Conservation (phyloP, 768 basidiomycete genomes). For the Macrolepiota albuminosa region DNA sequence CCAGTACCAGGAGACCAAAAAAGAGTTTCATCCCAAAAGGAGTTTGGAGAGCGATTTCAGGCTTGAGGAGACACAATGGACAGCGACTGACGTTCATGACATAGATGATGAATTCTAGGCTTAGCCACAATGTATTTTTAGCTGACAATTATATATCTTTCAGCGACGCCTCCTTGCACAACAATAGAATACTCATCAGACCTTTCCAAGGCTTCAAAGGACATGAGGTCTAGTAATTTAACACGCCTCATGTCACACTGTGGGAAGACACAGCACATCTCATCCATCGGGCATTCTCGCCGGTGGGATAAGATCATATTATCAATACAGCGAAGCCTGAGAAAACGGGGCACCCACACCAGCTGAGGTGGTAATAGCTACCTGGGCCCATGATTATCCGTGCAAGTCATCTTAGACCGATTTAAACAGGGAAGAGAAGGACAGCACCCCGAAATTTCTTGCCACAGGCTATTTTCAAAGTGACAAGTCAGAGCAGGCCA, state of each 20-base stretch:
- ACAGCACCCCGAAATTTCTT: not conserved
- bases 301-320: not conserved
- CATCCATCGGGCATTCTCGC: not conserved
- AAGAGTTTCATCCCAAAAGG: not conserved
- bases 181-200: not conserved
- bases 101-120: conserved; percentile 17
- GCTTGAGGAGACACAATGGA: conserved; percentile 1
- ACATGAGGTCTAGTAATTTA: not conserved
- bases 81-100: not conserved
- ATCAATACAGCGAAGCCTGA: not conserved
- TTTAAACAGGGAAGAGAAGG: not conserved
- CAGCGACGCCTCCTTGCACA: not conserved
- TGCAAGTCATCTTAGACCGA: not conserved
- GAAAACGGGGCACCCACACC: conserved; percentile 2
- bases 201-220: not conserved
- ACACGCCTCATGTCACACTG: conserved; percentile 5
- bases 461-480: not conserved
- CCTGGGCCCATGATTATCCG: too few relatives aligned
- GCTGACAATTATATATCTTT: not conserved
- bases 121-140: not conserved
- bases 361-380: not conserved
- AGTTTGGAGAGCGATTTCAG: conserved; percentile 3
- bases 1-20: not conserved
- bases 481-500: not conserved
- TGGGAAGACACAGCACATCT: conserved; percentile 3